Base-by-base conservation (phyloP, 352 stramenopile species). In the Thalassiosira allenii region DNA sequence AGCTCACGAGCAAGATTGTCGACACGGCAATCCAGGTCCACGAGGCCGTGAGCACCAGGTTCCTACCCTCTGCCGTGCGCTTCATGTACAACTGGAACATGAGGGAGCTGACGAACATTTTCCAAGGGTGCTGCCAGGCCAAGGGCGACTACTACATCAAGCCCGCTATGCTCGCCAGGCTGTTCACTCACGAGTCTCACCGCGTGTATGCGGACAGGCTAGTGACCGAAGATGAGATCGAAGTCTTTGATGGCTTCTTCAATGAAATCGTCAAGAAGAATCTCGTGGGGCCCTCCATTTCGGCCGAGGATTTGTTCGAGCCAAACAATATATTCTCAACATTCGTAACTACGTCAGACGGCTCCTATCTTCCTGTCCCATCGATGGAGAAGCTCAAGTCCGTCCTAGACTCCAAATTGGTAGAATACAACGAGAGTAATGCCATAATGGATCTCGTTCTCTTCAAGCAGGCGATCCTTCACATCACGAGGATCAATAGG, bases 61-160 rank as follows among this genome's bases (percentile, higher is more conserved):
- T 99, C 84, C 81, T 99, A 3, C 96, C 96, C 1, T 98, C 95
- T 41, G 96, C 96, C 44, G 96, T 98, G n/a, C 98, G 98, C 80
- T 98, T 99, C 79, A 98, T 98, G 70, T 99, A 99, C 89, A 98
- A 98, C 78, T 99, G 97, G 96, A 98, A 98, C 86, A 98, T 97
- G 96, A 94, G 96, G 14, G 96, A 99, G 71, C 87, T 99, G 2
- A 97, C 93, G 3, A 98, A 98, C 64, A 96, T 98, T 56, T 98
- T 98, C 79, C 97, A 99, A 86, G 96, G 96, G 1, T 91, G 97
- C 27, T 98, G 95, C 33, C 92, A 95, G 1, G 95, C 96, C 5
- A 97, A 97, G 74, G 92, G 93, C 23, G 95, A 98, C 41, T 98
- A 97, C 78, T 98, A 97, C 81, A 91, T 94, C 17, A 95, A 89